Evolutionary conservation across 331 rosid species (phyloP).

Genomic region (Cucumis variabilis): DNA sequence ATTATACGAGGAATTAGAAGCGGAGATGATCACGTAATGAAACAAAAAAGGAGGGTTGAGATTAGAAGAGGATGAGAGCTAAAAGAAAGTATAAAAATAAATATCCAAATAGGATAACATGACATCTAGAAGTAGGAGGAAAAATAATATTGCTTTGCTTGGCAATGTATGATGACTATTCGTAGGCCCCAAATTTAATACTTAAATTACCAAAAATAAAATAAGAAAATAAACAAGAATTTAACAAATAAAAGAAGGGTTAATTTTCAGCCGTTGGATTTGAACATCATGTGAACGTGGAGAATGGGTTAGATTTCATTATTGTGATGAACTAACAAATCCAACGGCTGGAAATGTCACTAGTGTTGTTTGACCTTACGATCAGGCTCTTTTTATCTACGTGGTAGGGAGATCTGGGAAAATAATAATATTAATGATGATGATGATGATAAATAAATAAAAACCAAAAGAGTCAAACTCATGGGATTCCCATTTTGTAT

Average conservation of each 20-base stretch:
- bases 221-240: neutral
- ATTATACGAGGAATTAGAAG: neutral
- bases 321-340: neutral
- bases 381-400: neutral
- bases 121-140: conserved; percentile 12
- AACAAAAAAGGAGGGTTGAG: neutral
- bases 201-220: neutral
- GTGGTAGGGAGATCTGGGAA: neutral
- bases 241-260: neutral
- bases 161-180: conserved; percentile 19
- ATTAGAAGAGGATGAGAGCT: neutral
- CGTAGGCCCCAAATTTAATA: neutral
- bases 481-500: conserved; percentile 75
- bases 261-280: conserved; percentile 43
- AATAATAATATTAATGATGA: neutral
- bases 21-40: neutral
- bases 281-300: conserved; percentile 16
- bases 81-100: neutral
- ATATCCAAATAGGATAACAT: neutral
- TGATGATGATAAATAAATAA: conserved; percentile 8
- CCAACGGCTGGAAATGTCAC: conserved; percentile 19
- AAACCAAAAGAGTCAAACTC: conserved; percentile 62
- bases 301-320: neutral
- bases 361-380: conserved; percentile 19
- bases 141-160: conserved; percentile 4